Percentiles rank a stretch among this genome's conserved stretches.
phyloP scores from a whole-genome alignment of 2,329 filamentous ascomycete genomes.

The Tolypocladium tropicale region DNA sequence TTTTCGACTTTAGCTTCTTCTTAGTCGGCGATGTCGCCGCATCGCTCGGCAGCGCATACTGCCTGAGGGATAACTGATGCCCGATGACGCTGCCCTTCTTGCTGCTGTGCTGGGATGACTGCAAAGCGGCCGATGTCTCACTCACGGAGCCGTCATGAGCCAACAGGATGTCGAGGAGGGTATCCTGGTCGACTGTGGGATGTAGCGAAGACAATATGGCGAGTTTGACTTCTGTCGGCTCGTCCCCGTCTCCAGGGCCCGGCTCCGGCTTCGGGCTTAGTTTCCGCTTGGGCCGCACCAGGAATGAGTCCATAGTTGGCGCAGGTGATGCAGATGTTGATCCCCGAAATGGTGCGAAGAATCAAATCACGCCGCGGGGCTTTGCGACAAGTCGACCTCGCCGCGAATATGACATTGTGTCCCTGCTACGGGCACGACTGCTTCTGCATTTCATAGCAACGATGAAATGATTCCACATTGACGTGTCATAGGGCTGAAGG shows the following conservation, averaged over 20 bases:
- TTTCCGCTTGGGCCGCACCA: slow-evolving; percentile 44
- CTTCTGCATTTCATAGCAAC: not conserved
- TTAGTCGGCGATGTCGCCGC: slow-evolving; percentile 18
- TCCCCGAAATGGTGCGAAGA: not conserved
- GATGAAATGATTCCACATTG: not conserved
- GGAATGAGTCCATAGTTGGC: slow-evolving; percentile 44
- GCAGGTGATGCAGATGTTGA: not conserved
- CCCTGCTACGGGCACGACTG: not conserved
- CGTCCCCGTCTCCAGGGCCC: slow-evolving; percentile 39
- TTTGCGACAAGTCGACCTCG: not conserved
- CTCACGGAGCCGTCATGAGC: slow-evolving; percentile 69
- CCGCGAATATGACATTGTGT: not conserved
- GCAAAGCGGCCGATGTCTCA: slow-evolving; percentile 48
- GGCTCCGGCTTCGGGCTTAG: slow-evolving; percentile 15
- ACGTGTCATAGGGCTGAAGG: not conserved
- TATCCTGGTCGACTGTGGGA: slow-evolving; percentile 50
- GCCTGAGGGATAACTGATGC: slow-evolving; percentile 53
- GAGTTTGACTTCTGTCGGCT: slow-evolving; percentile 83
- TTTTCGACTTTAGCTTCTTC: slow-evolving; percentile 54
- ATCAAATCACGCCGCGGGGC: not conserved
- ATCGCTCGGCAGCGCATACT: slow-evolving; percentile 27
- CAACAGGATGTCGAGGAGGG: slow-evolving; percentile 68
- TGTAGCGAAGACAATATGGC: slow-evolving; percentile 73
- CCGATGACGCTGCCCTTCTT: slow-evolving; percentile 33
- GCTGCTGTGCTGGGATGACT: slow-evolving; percentile 8